Base-by-base conservation (phyloP, 768 basidiomycete genomes). In the Dendrothele bispora region DNA sequence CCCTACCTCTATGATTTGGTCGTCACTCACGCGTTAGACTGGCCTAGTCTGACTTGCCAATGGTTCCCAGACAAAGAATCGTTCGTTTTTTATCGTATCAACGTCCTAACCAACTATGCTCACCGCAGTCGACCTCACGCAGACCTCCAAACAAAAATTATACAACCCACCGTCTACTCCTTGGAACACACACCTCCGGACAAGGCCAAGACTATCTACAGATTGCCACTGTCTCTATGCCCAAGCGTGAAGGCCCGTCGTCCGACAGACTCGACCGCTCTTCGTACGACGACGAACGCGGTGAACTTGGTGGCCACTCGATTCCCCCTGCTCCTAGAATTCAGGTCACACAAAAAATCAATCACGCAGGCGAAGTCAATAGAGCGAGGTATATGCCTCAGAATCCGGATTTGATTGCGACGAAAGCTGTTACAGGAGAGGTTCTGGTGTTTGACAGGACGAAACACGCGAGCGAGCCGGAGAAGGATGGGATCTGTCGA, bases 341-440 rank as follows among this genome's bases (percentile, higher is more conserved):
- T 52, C 86, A 88, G 59, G 82, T 95, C 66, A 89, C 85, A 26
- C 97, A 99, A 64, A 84, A 81, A 55, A 98, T 99, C 71, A 95
- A 94, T 65, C 97, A 99, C 66, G 78, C 79, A 4, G 91, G 93
- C 34, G 97, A 99, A 64, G 91, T 98, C 61, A 99, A 99, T 68
- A 76, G 94, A 36, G 97, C 97, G 51, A 84, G 97, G 43, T 99
- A 98, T 66, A 98, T 98, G 95, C 97, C 97, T 5, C 95, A 98
- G 68, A 99, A 98, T 61, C 91, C 94, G 2, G 91, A 98, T 69
- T 68, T 99, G 55, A 89, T 99, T 55, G 97, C 97, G 12, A 98
- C 95, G 10, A 98, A 98, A 66, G 78, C 94, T 18, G 80, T 93
- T 7, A 83, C 81, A 5, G 97, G 95, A 12, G 91, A 97, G 53